Base-by-base conservation (phyloP, 768 basidiomycete genomes). In the Jaapia argillacea region DNA sequence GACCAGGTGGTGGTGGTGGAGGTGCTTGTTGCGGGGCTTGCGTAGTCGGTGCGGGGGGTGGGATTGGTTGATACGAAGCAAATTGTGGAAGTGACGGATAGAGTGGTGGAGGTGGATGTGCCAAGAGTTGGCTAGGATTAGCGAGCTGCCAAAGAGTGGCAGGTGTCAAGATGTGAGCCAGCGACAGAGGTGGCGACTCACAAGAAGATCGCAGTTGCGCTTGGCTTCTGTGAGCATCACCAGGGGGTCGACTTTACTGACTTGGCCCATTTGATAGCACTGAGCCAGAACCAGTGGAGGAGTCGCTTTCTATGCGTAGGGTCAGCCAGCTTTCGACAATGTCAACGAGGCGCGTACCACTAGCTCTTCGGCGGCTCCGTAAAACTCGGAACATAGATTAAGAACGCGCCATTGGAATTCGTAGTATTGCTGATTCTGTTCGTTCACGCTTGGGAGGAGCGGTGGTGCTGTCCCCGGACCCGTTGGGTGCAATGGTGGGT, bases 381-480 rank as follows among this genome's bases (percentile, higher is more conserved):
- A 89, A 57, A 89, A 89, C 57, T 89, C 86, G 1, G 83, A 79
- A 59, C 85, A 89, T 31, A 89, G 65, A 54, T 85, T 85, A 45
- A 88, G 59, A 31, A 86, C 76, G 43, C 84, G 77, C 85, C 85
- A 88, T 57, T 88, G 85, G 54, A 88, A 88, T 55, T 88, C 84
- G 59, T 85, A 85, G 58, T 85, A 87, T 53, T 79, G 77, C 48
- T 85, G 80, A 56, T 84, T 84, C 49, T 80, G 76, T 2, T 77
- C 66, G 45, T 73, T 75, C 21, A 79, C 65, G 36, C 68, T 69
- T n/a, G 63, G 53, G 21, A 54, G 43, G 27, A 50, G 51, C 4
- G 57, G 56, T 6, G 53, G 55, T 3, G 3, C 3, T 21, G 2
- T 14, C 12, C 10, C 40, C 12, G 40, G 10, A 20, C 25, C 7